phyloP scores from a whole-genome alignment of 2,329 filamentous ascomycete species.

The Passalora sequoiae region DNA sequence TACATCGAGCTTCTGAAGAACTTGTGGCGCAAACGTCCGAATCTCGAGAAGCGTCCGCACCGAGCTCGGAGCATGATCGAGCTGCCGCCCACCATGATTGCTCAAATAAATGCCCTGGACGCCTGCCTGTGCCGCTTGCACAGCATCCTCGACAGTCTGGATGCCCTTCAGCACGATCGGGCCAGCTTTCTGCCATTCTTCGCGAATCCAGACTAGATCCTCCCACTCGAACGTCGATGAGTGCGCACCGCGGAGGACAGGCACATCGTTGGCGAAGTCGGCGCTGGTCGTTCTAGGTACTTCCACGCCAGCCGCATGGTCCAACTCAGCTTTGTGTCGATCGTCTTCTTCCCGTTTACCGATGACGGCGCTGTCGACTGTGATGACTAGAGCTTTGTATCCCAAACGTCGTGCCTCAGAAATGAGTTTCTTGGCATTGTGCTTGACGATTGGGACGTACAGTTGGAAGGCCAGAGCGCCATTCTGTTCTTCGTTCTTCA shows the following conservation, averaged over 20 bases:
- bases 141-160: slow-evolving; percentile 36
- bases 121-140: slow-evolving; percentile 37
- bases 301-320: too few relatives aligned
- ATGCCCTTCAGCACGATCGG: slow-evolving; percentile 40
- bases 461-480: slow-evolving; percentile 52
- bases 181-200: not conserved
- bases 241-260: too few relatives aligned
- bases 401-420: slow-evolving; percentile 43
- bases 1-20: slow-evolving; percentile 62
- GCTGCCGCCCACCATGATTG: slow-evolving; percentile 53
- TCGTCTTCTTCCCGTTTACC: slow-evolving; percentile 51
- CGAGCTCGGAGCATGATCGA: slow-evolving; percentile 23
- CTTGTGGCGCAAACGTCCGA: not conserved
- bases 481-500: slow-evolving; percentile 28
- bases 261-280: too few relatives aligned
- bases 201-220: slow-evolving; percentile 9
- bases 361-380: slow-evolving; percentile 53
- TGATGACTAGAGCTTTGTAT: slow-evolving; percentile 53
- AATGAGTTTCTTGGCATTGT: slow-evolving; percentile 48
- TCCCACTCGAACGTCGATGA: slow-evolving; percentile 37
- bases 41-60: not conserved
- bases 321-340: slow-evolving; percentile 35
- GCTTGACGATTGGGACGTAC: slow-evolving; percentile 53
- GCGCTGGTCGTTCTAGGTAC: too few relatives aligned
- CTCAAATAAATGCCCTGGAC: slow-evolving; percentile 45